Base-by-base conservation (phyloP, 768 basidiomycete genomes). In the Mycena chlorophos region DNA sequence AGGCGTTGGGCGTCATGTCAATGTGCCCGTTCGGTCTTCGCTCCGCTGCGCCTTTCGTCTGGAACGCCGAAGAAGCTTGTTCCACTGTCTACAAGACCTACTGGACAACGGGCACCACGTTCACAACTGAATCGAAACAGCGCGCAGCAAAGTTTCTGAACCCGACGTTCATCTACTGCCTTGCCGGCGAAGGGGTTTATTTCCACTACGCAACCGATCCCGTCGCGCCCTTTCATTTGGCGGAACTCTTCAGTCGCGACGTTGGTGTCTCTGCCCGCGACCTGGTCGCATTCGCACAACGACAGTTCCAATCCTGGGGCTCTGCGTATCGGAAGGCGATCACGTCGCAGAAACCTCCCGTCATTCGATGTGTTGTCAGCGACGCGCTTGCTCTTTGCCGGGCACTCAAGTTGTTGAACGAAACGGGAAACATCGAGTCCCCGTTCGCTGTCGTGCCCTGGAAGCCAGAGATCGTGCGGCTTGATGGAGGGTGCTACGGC, bases 151-250 rank as follows among this genome's bases (percentile, higher is more conserved):
- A 58, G 4, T 56, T 71, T 23, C 47, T 75, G 39, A 82, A 82
- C 58, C 80, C 80, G 1, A 77, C 77, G 1, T 79, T 79, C 49
- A 68, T 71, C 0, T 78, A 75, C 58, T 75, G 73, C 4, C 58
- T 68, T 10, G 65, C 65, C 14, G 78, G 78, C 17, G 64, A 69
- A 54, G 69, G 63, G 2, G 79, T 72, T 54, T 66, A 67, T 19
- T 67, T 78, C 2, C 75, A 81, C 51, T 75, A 78, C 52, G 77
- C 72, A 8, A 74, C 74, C 0, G 72, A 78, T 55, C 79, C 77
- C 5, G 55, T 78, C 5, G 23, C 63, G 5, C 54, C 71, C 5
- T 81, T 81, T 58, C 77, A 79, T 57, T 69, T 76, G 16, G 67
- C 14, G 51, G 49, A 4, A 25, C 19, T 30, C 17, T 51, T 10